Percentiles rank a stretch among this genome's conserved stretches.
Evolutionary conservation across 306 rosid genomes (phyloP).

Genomic region (Ziziphus jujuba): DNA sequence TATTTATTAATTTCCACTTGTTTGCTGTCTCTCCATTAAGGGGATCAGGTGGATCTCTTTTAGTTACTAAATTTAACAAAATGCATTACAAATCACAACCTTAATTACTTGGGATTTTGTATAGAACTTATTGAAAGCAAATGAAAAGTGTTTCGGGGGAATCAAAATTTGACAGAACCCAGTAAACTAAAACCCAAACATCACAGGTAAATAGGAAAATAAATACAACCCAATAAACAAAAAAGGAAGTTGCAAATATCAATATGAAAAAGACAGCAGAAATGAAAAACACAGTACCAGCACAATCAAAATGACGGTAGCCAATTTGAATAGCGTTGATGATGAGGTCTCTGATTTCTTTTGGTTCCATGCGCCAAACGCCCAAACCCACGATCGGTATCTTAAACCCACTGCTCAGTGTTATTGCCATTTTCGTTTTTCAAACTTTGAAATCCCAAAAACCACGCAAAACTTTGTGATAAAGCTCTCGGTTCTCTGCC

Average conservation of each 20-base stretch:
- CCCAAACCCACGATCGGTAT: constrained; percentile 76
- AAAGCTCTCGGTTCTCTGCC: too few species aligned
- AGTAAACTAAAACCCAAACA: neutral
- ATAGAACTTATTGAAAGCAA: too few species aligned
- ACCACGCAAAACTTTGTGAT: too few species aligned
- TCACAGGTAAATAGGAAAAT: too few species aligned
- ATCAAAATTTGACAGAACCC: neutral
- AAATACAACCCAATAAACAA: neutral
- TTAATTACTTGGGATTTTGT: neutral
- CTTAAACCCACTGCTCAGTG: constrained; percentile 79
- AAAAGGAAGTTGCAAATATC: too few species aligned
- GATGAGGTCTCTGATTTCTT: constrained; percentile 60
- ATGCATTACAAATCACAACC: neutral
- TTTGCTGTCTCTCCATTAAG: too few species aligned
- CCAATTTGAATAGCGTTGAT: constrained; percentile 73
- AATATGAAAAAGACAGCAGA: too few species aligned
- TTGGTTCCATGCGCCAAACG: constrained; percentile 81
- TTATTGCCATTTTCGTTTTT: constrained; percentile 37
- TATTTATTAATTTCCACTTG: too few species aligned
- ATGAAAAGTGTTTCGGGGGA: too few species aligned
- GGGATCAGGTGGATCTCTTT: too few species aligned
- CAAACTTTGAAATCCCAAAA: too few species aligned
- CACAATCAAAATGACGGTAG: constrained; percentile 90
- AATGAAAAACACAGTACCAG: constrained; percentile 45
- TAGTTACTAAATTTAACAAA: too few species aligned